phyloP scores from a whole-genome alignment of 2,329 filamentous ascomycete genomes.

The Claviceps fusiformis region DNA sequence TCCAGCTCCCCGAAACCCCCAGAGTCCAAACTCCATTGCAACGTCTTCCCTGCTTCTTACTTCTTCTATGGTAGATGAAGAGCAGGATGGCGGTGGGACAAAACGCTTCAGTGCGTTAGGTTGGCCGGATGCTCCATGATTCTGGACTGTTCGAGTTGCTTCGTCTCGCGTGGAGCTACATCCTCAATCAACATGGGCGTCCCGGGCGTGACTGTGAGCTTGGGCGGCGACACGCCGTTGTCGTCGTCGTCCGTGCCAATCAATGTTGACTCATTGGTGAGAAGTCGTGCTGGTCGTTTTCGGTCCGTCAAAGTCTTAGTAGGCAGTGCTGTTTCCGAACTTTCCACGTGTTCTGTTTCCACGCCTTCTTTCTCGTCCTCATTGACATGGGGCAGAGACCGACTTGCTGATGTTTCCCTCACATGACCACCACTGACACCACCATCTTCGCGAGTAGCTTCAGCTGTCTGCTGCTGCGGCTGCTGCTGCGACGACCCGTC shows the following conservation, averaged over 20 bases:
- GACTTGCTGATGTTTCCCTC: constrained; percentile 5
- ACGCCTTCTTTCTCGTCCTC: constrained; percentile 24
- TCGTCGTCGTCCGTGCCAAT: background rate
- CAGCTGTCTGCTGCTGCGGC: constrained; percentile 10
- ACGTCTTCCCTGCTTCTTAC: background rate
- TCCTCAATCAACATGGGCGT: constrained; percentile 28
- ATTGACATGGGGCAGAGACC: constrained; percentile 23
- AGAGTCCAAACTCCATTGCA: background rate
- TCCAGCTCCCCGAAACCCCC: too few species aligned
- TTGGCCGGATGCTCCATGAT: constrained; percentile 21
- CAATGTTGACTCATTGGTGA: constrained; percentile 3
- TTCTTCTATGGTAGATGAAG: background rate
- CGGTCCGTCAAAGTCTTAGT: background rate
- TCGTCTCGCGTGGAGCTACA: constrained; percentile 21
- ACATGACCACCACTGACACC: constrained; percentile 12
- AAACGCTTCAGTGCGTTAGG: constrained; percentile 18
- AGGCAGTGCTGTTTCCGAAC: constrained; percentile 1
- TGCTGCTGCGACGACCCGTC: constrained; percentile 22
- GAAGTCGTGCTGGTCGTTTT: background rate
- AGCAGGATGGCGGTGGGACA: background rate
- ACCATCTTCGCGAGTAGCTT: constrained; percentile 10
- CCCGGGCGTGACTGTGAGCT: constrained; percentile 14
- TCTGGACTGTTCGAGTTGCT: constrained; percentile 29
- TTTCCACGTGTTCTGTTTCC: constrained; percentile 19
- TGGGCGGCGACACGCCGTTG: constrained; percentile 3